Conservation (phyloP, 768 basidiomycete genomes). For the Terana coerulea region DNA sequence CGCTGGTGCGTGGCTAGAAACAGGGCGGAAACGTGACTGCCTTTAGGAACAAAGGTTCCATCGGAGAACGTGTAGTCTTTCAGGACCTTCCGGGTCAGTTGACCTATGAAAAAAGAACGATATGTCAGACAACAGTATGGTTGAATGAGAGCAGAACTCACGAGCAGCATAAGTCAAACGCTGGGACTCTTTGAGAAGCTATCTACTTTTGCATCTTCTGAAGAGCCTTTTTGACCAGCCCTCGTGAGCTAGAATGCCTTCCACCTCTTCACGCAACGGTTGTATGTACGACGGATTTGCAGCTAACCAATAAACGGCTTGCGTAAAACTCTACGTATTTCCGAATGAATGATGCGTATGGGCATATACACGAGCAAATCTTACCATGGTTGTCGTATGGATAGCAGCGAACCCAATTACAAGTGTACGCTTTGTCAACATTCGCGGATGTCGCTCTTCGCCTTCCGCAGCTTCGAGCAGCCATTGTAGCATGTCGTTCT, state of each 20-base stretch:
- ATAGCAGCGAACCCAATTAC: slow-evolving; percentile 20
- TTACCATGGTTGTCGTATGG: slow-evolving; percentile 14
- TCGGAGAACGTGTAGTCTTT: slow-evolving; percentile 38
- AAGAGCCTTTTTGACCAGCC: slow-evolving; percentile 26
- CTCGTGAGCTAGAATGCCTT: slow-evolving; percentile 21
- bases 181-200: too few relatives aligned
- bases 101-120: slow-evolving; percentile 14
- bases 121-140: slow-evolving; percentile 19
- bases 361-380: background rate
- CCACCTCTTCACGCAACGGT: slow-evolving; percentile 29
- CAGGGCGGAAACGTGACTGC: slow-evolving; percentile 31
- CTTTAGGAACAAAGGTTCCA: slow-evolving; percentile 37
- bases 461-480: slow-evolving; percentile 12
- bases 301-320: slow-evolving; percentile 28
- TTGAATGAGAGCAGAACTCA: slow-evolving; percentile 22
- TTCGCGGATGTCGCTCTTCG: background rate
- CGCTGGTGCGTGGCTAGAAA: slow-evolving; percentile 29
- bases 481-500: slow-evolving; percentile 19
- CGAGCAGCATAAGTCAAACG: too few relatives aligned
- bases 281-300: slow-evolving; percentile 23
- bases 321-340: slow-evolving; percentile 19
- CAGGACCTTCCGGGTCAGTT: slow-evolving; percentile 26
- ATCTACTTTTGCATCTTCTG: slow-evolving; percentile 30
- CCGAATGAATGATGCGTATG: background rate
- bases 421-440: background rate